Evolutionary conservation across 2,329 filamentous ascomycete genomes (phyloP).

Genomic region (Apiospora rasikravindrae): DNA sequence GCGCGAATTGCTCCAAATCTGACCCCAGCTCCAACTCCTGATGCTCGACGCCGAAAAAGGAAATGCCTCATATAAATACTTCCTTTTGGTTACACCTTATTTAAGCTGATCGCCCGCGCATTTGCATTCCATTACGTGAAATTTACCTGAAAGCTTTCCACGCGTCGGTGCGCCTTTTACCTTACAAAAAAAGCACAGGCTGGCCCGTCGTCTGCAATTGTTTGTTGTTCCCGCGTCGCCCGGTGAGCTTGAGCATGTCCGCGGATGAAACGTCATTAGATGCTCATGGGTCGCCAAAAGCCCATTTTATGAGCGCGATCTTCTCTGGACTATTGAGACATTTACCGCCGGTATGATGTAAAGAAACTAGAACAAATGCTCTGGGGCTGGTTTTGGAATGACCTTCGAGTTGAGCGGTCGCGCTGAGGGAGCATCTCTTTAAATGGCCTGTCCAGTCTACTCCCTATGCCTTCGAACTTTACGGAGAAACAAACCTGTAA

Average conservation of each 20-base stretch:
- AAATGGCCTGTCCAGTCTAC: not conserved
- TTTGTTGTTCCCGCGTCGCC: not conserved
- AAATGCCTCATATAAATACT: conserved; percentile 19
- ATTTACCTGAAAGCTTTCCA: conserved; percentile 4
- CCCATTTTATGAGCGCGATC: not conserved
- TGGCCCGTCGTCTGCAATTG: not conserved
- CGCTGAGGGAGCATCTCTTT: not conserved
- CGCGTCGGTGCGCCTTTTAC: not conserved
- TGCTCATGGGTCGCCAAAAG: not conserved
- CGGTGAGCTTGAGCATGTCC: not conserved
- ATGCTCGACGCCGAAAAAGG: not conserved
- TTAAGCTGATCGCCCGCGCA: not conserved
- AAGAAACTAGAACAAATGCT: not conserved
- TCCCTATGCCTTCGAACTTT: not conserved
- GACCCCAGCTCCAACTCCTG: not conserved
- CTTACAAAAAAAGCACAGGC: not conserved
- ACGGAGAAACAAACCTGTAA: not conserved
- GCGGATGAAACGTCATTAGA: not conserved
- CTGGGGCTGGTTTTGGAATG: not conserved
- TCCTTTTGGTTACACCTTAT: not conserved
- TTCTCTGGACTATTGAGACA: not conserved
- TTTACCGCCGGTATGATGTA: not conserved
- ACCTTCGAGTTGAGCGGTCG: not conserved
- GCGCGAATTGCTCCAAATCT: not conserved
- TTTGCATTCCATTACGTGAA: conserved; percentile 4